Base-by-base conservation (phyloP, 1,284 basidiomycete genomes). In the Porogramme epimiltina region DNA sequence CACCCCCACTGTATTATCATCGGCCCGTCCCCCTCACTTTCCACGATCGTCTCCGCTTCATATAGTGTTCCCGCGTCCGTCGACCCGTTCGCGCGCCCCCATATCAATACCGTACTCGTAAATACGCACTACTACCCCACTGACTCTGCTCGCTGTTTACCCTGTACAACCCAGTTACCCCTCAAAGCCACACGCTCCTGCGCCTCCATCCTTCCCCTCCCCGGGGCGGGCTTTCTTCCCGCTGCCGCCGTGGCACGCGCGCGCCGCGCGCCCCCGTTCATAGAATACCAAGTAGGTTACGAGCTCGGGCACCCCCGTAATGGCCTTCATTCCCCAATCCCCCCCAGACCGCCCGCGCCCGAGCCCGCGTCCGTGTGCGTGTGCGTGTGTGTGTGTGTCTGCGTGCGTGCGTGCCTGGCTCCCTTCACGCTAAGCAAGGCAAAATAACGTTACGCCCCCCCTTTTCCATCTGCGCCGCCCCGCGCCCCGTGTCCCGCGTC, bases 31-130 rank as follows among this genome's bases (percentile, higher is more conserved):
- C 49, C 43, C 47, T 49, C 56, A 28, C n/a, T 37, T 37, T 48
- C 33, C 56, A 49, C 56, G 48, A 39, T 31, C 49, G 45, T 47
- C 57, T 49, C 42, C 48, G 53, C 54, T 54, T 54, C 51, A 59
- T 59, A 46, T 53, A 49, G 34, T 38, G 26, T 34, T 42, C 44
- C 41, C 5, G 9, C 43, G 18, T 40, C 23, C 48, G 25, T 24
- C 34, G 18, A 20, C 26, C 25, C 45, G 33, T 37, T 31, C 28
- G 15, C 28, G 9, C 8, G 9, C 8, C 13, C 34, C 42, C 56
- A 45, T 53, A 58, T 28, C 40, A 25, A 52, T 59, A 59, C 54
- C 51, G 57, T 55, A 59, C 52, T 45, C 51, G 45, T 59, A 59
- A 59, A 59, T 51, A 31, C 38, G 37, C 28, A 43, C 42, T 46